These are phyloP conservation scores for Incumbomyces delicatus DNA, from an alignment of 2,329 filamentous ascomycete species.

Conservation along the genomic window DNA sequence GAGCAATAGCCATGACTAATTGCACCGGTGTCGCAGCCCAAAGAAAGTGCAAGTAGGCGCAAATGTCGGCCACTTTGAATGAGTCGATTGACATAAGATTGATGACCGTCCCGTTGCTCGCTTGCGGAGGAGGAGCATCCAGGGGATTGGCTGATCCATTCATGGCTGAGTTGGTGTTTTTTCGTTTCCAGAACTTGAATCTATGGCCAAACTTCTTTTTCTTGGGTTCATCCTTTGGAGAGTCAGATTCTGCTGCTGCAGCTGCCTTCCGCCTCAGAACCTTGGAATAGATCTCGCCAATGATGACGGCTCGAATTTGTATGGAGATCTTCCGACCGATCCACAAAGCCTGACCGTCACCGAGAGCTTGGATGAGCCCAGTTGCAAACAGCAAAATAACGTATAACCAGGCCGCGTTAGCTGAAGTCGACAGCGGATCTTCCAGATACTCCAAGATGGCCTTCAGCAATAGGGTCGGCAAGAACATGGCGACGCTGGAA, in stretches of 20 bases:
- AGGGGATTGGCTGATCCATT: constrained; percentile 19
- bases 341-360: constrained; percentile 81
- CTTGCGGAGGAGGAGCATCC: constrained; percentile 56
- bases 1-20: constrained; percentile 64
- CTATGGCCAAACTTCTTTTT: constrained; percentile 33
- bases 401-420: constrained; percentile 90
- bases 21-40: constrained; percentile 86
- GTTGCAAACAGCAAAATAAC: constrained; percentile 82
- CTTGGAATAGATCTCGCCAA: constrained; percentile 96
- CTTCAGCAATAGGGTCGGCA: constrained; percentile 81
- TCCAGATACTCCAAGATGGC: constrained; percentile 94
- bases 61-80: constrained; percentile 94
- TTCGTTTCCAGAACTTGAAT: constrained; percentile 46
- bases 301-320: constrained; percentile 82
- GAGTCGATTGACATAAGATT: constrained; percentile 99
- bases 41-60: constrained; percentile 92
- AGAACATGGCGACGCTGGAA: constrained; percentile 75
- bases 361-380: constrained; percentile 69
- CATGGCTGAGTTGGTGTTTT: constrained; percentile 22
- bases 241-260: constrained; percentile 61
- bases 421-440: constrained; percentile 60
- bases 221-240: constrained; percentile 47
- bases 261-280: constrained; percentile 83
- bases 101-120: constrained; percentile 95
- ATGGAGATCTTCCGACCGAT: constrained; percentile 92